phyloP scores from a whole-genome alignment of 495 filamentous ascomycete species.

The Terfezia boudieri region DNA sequence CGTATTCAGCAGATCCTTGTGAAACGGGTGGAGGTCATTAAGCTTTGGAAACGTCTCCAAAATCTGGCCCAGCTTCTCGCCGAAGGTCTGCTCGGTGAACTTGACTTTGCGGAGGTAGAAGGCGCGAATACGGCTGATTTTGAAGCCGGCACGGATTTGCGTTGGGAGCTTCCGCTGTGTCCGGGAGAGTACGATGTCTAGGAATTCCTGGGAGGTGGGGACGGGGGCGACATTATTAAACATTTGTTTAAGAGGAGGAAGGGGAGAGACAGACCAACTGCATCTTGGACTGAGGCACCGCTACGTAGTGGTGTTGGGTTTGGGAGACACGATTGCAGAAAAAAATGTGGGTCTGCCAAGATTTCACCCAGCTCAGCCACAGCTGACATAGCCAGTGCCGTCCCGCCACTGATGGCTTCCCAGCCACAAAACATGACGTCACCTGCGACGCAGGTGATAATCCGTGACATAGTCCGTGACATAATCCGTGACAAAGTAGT shows the following conservation, averaged over 20 bases:
- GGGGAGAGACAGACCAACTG: not conserved
- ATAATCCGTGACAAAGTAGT: no score
- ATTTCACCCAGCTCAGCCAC: no score
- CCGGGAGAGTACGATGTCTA: constrained; percentile 86
- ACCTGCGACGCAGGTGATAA: no score
- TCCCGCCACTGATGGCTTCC: no score
- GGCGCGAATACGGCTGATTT: constrained; percentile 82
- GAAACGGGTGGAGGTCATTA: constrained; percentile 92
- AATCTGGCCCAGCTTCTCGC: constrained; percentile 73
- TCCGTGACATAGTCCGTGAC: no score
- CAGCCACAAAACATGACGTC: no score
- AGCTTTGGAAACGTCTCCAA: constrained; percentile 85
- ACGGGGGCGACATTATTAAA: constrained; percentile 41
- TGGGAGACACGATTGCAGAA: no score
- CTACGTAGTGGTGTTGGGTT: no score
- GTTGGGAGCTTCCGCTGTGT: constrained; percentile 90
- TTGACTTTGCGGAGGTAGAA: constrained; percentile 98
- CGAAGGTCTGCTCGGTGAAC: constrained; percentile 92
- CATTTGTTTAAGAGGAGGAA: no score
- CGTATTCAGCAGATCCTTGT: constrained; percentile 65
- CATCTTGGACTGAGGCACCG: not conserved
- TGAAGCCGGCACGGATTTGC: constrained; percentile 87
- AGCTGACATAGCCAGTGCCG: no score
- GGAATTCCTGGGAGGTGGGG: constrained; percentile 80
- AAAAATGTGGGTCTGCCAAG: no score